Evolutionary conservation across 2,329 filamentous ascomycete genomes (phyloP).

Genomic region (Exophiala bonariae): DNA sequence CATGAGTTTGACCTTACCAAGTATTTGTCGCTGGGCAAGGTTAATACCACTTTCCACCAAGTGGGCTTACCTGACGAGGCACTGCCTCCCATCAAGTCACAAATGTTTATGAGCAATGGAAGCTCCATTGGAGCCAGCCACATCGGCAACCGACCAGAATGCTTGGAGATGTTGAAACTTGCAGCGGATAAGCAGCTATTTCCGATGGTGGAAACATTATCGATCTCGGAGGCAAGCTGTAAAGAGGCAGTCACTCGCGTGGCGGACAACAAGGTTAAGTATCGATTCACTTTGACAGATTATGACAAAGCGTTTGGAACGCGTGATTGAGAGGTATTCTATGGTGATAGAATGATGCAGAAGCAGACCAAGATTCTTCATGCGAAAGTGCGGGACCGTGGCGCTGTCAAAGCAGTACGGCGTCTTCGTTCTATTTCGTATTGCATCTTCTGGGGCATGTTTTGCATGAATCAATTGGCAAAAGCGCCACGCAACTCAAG

Average conservation of each 20-base stretch:
- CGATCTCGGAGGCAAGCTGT: slow-evolving; percentile 69
- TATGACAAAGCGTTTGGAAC: slow-evolving; percentile 66
- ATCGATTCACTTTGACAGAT: slow-evolving; percentile 63
- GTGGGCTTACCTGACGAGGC: slow-evolving; percentile 64
- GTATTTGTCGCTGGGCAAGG: slow-evolving; percentile 54
- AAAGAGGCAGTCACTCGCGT: slow-evolving; percentile 70
- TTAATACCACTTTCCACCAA: slow-evolving; percentile 59
- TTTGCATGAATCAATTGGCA: too few relatives aligned
- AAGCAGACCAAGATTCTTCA: too few relatives aligned
- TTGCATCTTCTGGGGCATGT: too few relatives aligned
- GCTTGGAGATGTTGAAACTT: slow-evolving; percentile 69
- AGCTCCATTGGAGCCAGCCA: slow-evolving; percentile 70
- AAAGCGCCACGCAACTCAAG: too few relatives aligned
- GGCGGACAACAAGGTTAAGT: slow-evolving; percentile 69
- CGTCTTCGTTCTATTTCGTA: too few relatives aligned
- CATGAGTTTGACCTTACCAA: slow-evolving; percentile 59
- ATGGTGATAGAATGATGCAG: too few relatives aligned
- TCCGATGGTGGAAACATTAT: slow-evolving; percentile 69
- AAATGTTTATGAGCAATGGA: slow-evolving; percentile 74
- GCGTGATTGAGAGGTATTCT: slow-evolving; percentile 8
- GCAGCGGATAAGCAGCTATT: slow-evolving; percentile 68
- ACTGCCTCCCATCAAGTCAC: slow-evolving; percentile 68
- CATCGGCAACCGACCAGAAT: slow-evolving; percentile 69
- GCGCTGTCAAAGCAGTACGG: too few relatives aligned
- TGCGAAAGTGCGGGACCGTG: too few relatives aligned